Evolutionary conservation across 129 eudicot species (phyloP).

Genomic region (Pulicaria dysenterica): DNA sequence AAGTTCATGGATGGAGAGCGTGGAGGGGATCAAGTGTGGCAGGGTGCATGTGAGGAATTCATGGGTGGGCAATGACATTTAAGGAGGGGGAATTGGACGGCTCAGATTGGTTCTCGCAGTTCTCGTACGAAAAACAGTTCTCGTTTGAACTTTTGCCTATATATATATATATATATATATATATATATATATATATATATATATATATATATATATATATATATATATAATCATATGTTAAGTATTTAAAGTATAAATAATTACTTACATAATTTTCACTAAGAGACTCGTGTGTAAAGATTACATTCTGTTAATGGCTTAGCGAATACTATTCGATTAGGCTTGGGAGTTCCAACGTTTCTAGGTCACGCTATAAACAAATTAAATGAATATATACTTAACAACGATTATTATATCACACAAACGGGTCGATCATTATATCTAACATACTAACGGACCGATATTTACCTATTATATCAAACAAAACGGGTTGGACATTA

Average conservation of each 20-base stretch:
- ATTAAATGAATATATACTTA: background rate
- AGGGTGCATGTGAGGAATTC: too few species aligned
- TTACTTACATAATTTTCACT: background rate
- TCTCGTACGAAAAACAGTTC: too few species aligned
- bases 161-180: too few species aligned
- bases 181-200: too few species aligned
- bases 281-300: background rate
- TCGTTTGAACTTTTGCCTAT: too few species aligned
- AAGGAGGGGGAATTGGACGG: too few species aligned
- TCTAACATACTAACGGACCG: background rate
- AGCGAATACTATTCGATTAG: background rate
- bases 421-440: background rate
- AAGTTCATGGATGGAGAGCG: too few species aligned
- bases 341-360: background rate
- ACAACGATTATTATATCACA: background rate
- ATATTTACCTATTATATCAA: background rate
- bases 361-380: background rate
- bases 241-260: background rate
- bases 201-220: too few species aligned
- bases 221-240: background rate
- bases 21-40: too few species aligned
- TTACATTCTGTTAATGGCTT: background rate
- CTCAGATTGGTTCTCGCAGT: too few species aligned
- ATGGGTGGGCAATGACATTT: too few species aligned
- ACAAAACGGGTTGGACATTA: too few species aligned